Percentiles rank a stretch among this genome's conserved stretches.
phyloP scores from a whole-genome alignment of 2,329 filamentous ascomycete genomes.

The Aureobasidium lini region DNA sequence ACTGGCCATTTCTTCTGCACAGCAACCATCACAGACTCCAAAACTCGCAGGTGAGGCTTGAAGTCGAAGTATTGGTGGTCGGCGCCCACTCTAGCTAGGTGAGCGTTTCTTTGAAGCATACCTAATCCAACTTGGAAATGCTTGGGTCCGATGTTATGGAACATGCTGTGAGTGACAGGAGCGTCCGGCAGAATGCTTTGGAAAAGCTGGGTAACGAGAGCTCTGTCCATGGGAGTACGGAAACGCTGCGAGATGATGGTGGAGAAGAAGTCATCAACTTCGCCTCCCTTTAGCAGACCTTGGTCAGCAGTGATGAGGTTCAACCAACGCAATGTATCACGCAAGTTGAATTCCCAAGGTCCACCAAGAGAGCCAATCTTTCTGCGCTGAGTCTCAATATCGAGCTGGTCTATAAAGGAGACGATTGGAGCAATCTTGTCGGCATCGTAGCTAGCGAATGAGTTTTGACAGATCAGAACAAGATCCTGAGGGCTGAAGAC shows the following conservation, averaged over 20 bases:
- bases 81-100: not conserved
- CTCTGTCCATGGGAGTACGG: slow-evolving; percentile 61
- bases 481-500: slow-evolving; percentile 77
- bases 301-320: slow-evolving; percentile 58
- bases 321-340: slow-evolving; percentile 84
- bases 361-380: slow-evolving; percentile 53
- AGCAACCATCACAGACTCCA: slow-evolving; percentile 83
- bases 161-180: slow-evolving; percentile 46
- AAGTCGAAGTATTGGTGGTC: slow-evolving; percentile 4
- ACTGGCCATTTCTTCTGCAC: slow-evolving; percentile 81
- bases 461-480: slow-evolving; percentile 68
- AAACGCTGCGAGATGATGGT: slow-evolving; percentile 85
- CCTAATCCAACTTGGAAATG: slow-evolving; percentile 76
- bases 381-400: slow-evolving; percentile 55
- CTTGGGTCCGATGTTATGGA: slow-evolving; percentile 60
- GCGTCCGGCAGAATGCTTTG: slow-evolving; percentile 51
- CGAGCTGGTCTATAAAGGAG: slow-evolving; percentile 70
- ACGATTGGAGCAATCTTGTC: slow-evolving; percentile 62
- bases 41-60: slow-evolving; percentile 53
- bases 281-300: slow-evolving; percentile 53
- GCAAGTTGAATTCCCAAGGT: slow-evolving; percentile 94
- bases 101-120: slow-evolving; percentile 52
- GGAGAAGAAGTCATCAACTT: slow-evolving; percentile 66
- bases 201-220: slow-evolving; percentile 60
- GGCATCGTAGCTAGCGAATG: slow-evolving; percentile 57